Evolutionary conservation across 768 basidiomycete genomes (phyloP).

Genomic region (Lactarius hengduanensis): DNA sequence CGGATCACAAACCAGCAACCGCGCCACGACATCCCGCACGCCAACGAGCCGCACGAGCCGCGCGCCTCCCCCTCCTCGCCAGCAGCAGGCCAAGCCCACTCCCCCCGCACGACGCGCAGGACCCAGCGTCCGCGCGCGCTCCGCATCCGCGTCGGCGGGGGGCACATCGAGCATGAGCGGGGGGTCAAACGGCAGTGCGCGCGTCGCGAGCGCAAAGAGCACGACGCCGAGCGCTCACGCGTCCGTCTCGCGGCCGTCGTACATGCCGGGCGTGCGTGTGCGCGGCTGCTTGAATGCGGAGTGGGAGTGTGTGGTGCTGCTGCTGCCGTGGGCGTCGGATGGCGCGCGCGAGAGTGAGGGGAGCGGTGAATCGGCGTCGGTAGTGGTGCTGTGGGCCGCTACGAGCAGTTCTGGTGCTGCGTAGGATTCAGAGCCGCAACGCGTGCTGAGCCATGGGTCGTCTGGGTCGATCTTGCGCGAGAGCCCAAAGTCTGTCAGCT

Average conservation of each 20-base stretch:
- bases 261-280: conserved; percentile 45
- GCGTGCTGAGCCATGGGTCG: conserved; percentile 62
- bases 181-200: too few species aligned
- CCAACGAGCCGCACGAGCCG: conserved; percentile 30
- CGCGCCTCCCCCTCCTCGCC: neutral
- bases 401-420: conserved; percentile 78
- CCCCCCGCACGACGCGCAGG: neutral
- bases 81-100: neutral
- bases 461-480: conserved; percentile 74
- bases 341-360: conserved; percentile 26
- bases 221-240: conserved; percentile 84
- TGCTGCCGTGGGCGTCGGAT: conserved; percentile 6
- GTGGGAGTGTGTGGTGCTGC: neutral
- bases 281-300: conserved; percentile 39
- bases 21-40: too few species aligned
- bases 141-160: too few species aligned
- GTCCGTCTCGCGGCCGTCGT: conserved; percentile 84
- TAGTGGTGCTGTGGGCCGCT: conserved; percentile 16
- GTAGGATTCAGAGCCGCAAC: conserved; percentile 87
- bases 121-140: neutral
- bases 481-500: conserved; percentile 89
- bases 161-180: conserved; percentile 16
- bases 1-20: too few species aligned
- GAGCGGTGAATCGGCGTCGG: conserved; percentile 28
- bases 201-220: too few species aligned